A percentile compares a stretch with the other conserved stretches of the same genome.
Conservation (phyloP, 768 basidiomycete species). For the Goffeauzyma gilvescens region DNA sequence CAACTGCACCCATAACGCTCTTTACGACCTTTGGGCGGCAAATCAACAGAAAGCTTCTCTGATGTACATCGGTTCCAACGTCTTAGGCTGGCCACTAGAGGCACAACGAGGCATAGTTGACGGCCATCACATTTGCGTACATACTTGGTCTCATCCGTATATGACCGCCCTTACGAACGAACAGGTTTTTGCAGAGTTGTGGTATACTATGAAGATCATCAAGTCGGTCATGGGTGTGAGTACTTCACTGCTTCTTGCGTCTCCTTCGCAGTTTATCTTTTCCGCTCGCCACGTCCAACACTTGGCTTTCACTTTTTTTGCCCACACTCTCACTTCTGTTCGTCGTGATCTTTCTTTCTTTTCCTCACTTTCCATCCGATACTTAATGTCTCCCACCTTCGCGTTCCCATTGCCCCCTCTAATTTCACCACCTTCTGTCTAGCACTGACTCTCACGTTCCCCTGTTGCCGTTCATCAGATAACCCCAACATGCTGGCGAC, state of each 20-base stretch:
- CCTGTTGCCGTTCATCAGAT: too few species aligned
- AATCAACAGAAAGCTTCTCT: constrained; percentile 32
- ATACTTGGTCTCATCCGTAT: constrained; percentile 35
- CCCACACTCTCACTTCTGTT: too few species aligned
- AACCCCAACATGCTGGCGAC: constrained; percentile 13
- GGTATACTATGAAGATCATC: constrained; percentile 23
- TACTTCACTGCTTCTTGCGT: too few species aligned
- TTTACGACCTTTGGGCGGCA: constrained; percentile 32
- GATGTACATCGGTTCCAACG: constrained; percentile 35
- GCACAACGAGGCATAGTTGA: constrained; percentile 29
- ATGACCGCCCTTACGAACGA: constrained; percentile 45
- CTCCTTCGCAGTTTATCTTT: too few species aligned
- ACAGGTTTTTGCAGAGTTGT: constrained; percentile 28
- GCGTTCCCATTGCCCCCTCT: too few species aligned
- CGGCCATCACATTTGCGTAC: constrained; percentile 30
- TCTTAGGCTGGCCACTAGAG: constrained; percentile 35
- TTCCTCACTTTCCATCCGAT: too few species aligned
- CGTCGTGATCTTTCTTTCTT: too few species aligned
- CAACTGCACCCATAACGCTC: constrained; percentile 33
- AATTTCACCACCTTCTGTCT: too few species aligned
- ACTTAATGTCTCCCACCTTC: too few species aligned
- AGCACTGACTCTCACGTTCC: too few species aligned
- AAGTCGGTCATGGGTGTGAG: constrained; percentile 25
- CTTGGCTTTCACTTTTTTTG: too few species aligned
- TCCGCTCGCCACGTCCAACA: too few species aligned